Base-by-base conservation (phyloP, 1,139 yeast genomes). In the Debaryomyces psychrophilus region DNA sequence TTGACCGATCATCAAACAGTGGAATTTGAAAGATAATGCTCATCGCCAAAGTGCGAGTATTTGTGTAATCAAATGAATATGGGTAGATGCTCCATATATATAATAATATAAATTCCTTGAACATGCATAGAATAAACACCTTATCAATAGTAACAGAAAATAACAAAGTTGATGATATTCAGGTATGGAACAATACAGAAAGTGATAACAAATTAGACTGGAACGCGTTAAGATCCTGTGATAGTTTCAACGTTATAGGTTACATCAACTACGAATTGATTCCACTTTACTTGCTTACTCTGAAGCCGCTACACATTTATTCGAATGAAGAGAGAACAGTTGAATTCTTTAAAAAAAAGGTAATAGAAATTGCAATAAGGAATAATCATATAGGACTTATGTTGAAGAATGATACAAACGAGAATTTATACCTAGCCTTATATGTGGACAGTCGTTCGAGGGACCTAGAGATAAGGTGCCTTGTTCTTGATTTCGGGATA, bases 251-350 rank as follows among this genome's bases (percentile, higher is more conserved):
- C 4, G 31, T 31, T 9, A 15, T 39, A 12, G 26, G 43, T 27
- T 54, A 55, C 43, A 58, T 71, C 18, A 54, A 67, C 41, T 57
- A 60, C 48, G 47, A 48, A 3, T 47, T 54, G 39, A 55, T 71
- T 12, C 78, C 79, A 2, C 39, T 70, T 2, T 64, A 62, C 46
- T 53, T 73, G 28, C 47, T 71, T 5, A 55, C 53, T 31, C 45
- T 60, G 8, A 57, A 56, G 1, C 64, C 70, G 2, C 49, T 60
- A 8, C 52, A 54, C 25, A 65, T 73, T 4, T 72, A 60, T 51
- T 57, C 77, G 4, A 56, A 54, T 31, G 51, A 52, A 29, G 37
- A 44, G 3, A 43, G 43, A 0, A 66, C 76, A 1, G 54, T 57
- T 23, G 46, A 46, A 1, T 73, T 60, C 53, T 69, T 73, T 47